phyloP scores from a whole-genome alignment of 441 rosid genomes.

The Erodium chrysanthum region DNA sequence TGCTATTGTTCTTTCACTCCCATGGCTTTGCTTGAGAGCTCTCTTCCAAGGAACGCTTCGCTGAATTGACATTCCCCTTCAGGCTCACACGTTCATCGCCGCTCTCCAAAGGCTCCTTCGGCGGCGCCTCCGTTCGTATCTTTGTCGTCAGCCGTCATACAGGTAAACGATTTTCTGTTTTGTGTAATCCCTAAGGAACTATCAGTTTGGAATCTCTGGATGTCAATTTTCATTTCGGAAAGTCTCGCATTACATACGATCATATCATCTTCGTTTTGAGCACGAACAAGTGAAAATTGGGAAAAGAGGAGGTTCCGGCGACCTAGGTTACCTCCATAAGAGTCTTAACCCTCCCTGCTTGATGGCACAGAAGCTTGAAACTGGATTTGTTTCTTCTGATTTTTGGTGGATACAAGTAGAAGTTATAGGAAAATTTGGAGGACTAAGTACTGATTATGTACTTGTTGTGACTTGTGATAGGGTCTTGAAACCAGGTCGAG shows the following conservation, averaged over 20 bases:
- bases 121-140: background rate
- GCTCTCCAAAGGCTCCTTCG: background rate
- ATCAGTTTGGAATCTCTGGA: background rate
- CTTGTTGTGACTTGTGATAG: background rate
- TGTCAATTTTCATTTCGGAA: background rate
- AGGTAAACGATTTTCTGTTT: background rate
- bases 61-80: background rate
- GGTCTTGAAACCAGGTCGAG: background rate
- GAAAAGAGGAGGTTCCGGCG: background rate
- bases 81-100: background rate
- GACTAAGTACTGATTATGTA: background rate
- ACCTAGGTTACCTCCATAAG: background rate
- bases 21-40: background rate
- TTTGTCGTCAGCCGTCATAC: background rate
- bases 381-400: background rate
- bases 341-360: background rate
- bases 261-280: background rate
- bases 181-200: background rate
- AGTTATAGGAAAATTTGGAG: background rate
- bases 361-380: constrained; percentile 3
- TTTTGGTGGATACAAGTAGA: background rate
- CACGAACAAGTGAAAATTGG: background rate
- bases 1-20: background rate
- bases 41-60: background rate
- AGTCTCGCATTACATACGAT: background rate